Percentiles rank a stretch among this genome's conserved stretches.
phyloP scores from a whole-genome alignment of 495 filamentous ascomycete genomes.

The Cryomyces minteri region DNA sequence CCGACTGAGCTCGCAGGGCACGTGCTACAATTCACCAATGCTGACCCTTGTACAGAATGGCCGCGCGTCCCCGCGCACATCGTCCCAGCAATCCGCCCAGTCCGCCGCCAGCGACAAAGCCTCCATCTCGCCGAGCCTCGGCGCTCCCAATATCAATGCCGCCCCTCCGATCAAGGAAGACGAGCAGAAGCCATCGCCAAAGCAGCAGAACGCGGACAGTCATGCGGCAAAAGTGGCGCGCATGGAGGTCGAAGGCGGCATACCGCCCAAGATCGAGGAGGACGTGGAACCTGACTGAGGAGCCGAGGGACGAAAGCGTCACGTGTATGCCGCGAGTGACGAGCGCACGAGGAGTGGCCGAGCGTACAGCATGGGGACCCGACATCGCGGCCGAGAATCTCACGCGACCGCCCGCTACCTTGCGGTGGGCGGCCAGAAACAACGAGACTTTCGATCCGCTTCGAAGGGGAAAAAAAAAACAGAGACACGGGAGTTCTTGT shows the following conservation, averaged over 20 bases:
- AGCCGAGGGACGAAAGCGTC: too few relatives aligned
- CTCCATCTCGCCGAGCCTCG: slow-evolving; percentile 2
- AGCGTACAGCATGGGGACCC: not conserved
- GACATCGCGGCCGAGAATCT: too few relatives aligned
- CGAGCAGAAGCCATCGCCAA: not conserved
- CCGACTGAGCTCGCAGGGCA: not conserved
- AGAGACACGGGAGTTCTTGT: too few relatives aligned
- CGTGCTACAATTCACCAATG: slow-evolving; percentile 1
- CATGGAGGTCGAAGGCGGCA: slow-evolving; percentile 12
- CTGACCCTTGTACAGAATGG: slow-evolving; percentile 24
- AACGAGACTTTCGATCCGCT: too few relatives aligned
- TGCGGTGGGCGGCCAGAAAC: too few relatives aligned
- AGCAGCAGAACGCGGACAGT: slow-evolving; percentile 1
- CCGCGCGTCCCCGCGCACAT: slow-evolving; percentile 31
- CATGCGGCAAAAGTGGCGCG: slow-evolving; percentile 13
- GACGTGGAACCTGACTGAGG: not conserved
- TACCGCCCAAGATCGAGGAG: slow-evolving; percentile 21
- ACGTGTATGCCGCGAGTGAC: too few relatives aligned
- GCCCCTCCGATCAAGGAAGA: slow-evolving; percentile 1
- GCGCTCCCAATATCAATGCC: not conserved
- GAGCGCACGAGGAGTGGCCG: too few relatives aligned
- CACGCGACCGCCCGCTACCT: too few relatives aligned
- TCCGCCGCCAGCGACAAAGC: slow-evolving; percentile 23
- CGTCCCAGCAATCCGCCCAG: slow-evolving; percentile 21
- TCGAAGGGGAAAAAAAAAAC: not conserved